A percentile compares a stretch with the other conserved stretches of the same genome.
phyloP scores from a whole-genome alignment of 2,329 filamentous ascomycete species.

The Zymoseptoria brevis region DNA sequence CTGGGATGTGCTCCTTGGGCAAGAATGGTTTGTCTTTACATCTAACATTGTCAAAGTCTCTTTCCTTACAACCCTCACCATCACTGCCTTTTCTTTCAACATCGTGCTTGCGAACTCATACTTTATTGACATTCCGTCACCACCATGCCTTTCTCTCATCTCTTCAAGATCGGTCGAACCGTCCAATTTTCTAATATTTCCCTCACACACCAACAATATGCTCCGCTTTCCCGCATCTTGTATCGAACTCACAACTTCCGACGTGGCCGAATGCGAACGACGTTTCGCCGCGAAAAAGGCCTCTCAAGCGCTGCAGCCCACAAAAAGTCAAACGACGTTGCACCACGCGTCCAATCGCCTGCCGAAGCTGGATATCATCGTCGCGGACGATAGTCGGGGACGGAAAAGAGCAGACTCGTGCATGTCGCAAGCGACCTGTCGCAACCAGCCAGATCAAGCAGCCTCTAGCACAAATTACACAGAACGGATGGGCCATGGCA shows the following conservation, averaged over 20 bases:
- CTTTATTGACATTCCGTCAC: too few species aligned
- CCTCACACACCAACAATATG: conserved; percentile 13
- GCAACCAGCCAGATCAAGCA: background rate
- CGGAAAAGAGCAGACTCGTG: conserved; percentile 13
- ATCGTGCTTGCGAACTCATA: too few species aligned
- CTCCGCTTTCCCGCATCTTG: conserved; percentile 23
- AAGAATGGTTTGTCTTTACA: too few species aligned
- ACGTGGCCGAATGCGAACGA: conserved; percentile 22
- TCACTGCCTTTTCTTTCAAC: too few species aligned
- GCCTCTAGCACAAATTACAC: background rate
- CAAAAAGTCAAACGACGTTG: conserved; percentile 13
- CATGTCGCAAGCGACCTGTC: conserved; percentile 13
- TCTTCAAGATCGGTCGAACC: background rate
- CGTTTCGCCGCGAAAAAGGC: conserved; percentile 15
- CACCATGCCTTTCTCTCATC: background rate
- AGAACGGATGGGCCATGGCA: background rate
- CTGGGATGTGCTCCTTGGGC: too few species aligned
- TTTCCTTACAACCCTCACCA: too few species aligned
- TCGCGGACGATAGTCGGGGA: conserved; percentile 15
- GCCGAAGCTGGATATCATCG: conserved; percentile 11
- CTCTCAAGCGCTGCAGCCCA: conserved; percentile 2
- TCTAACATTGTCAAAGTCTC: too few species aligned
- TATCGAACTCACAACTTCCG: conserved; percentile 22
- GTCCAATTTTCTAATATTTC: too few species aligned
- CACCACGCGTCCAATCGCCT: conserved; percentile 12